Percentiles rank a stretch among this genome's conserved stretches.
These are phyloP conservation scores for Leucocoprinus leucothites DNA, from an alignment of 768 basidiomycete species.

Conservation along the genomic window DNA sequence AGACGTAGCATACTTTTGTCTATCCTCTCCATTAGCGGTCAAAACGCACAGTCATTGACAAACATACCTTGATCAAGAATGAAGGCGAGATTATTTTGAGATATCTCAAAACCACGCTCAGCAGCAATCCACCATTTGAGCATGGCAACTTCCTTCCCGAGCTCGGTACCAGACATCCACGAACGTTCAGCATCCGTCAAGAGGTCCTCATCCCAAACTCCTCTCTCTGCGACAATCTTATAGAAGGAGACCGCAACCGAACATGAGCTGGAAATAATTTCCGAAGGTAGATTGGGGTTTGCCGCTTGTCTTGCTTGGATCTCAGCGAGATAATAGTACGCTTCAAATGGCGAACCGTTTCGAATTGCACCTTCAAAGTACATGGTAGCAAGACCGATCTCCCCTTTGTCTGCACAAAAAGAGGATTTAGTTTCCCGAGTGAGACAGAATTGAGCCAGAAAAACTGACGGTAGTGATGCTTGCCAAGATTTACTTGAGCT, in stretches of 20 bases:
- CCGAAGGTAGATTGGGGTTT: conserved; percentile 36
- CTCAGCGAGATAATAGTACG: conserved; percentile 89
- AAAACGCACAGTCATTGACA: background rate
- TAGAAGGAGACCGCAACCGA: conserved; percentile 90
- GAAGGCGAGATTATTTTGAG: conserved; percentile 94
- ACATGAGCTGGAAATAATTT: conserved; percentile 70
- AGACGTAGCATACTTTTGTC: conserved; percentile 69
- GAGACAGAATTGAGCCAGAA: background rate
- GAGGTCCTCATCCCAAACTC: conserved; percentile 81
- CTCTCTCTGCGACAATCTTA: conserved; percentile 90
- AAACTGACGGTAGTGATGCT: conserved; percentile 51
- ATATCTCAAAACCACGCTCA: conserved; percentile 87
- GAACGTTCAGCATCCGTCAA: conserved; percentile 75
- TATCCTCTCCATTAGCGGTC: conserved; percentile 21
- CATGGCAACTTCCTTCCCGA: conserved; percentile 80
- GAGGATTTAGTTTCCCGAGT: conserved; percentile 5
- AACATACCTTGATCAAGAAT: conserved; percentile 83
- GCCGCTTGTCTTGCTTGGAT: conserved; percentile 66
- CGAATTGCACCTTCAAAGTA: conserved; percentile 85
- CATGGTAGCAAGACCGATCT: conserved; percentile 59
- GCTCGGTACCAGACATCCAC: conserved; percentile 68
- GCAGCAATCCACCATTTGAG: conserved; percentile 94
- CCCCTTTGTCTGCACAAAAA: conserved; percentile 55
- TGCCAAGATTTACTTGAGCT: conserved; percentile 88
- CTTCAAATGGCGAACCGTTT: conserved; percentile 89